These are phyloP conservation scores for Calonectria pseudoreteaudii DNA, from an alignment of 2,329 filamentous ascomycete genomes.

Conservation along the genomic window DNA sequence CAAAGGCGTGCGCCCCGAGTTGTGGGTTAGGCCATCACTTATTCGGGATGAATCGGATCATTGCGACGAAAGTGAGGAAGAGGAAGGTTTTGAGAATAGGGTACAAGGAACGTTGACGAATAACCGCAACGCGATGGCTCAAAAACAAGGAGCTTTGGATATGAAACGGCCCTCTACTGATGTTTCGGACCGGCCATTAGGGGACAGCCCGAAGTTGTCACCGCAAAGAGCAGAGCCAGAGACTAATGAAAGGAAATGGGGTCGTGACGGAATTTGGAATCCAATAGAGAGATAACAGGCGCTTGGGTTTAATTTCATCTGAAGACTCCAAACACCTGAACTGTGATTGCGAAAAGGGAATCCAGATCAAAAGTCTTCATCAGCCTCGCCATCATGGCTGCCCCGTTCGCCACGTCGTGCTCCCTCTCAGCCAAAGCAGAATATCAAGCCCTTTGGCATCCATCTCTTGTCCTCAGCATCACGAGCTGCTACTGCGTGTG, in stretches of 20 bases:
- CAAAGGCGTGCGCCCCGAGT: not conserved
- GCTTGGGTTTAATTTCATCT: not conserved
- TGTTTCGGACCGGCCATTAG: too few species aligned
- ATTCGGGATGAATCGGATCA: not conserved
- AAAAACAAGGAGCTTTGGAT: not conserved
- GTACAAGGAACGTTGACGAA: not conserved
- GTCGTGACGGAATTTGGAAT: not conserved
- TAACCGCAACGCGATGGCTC: not conserved
- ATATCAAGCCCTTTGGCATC: too few species aligned
- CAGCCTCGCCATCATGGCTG: too few species aligned
- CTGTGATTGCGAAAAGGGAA: not conserved
- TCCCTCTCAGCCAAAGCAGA: too few species aligned
- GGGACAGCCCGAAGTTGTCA: not conserved
- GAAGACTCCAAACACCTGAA: not conserved
- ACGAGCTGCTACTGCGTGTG: too few species aligned
- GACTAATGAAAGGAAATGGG: not conserved
- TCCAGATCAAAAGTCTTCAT: not conserved
- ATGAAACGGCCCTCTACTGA: not conserved
- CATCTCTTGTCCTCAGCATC: too few species aligned
- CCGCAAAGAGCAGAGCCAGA: not conserved
- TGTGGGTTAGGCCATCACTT: not conserved
- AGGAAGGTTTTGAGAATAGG: not conserved
- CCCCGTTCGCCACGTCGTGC: too few species aligned
- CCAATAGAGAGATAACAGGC: not conserved
- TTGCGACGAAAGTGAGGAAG: not conserved